Evolutionary conservation across 805 yeast genomes (phyloP).

Genomic region (Ogataea populi-albae): DNA sequence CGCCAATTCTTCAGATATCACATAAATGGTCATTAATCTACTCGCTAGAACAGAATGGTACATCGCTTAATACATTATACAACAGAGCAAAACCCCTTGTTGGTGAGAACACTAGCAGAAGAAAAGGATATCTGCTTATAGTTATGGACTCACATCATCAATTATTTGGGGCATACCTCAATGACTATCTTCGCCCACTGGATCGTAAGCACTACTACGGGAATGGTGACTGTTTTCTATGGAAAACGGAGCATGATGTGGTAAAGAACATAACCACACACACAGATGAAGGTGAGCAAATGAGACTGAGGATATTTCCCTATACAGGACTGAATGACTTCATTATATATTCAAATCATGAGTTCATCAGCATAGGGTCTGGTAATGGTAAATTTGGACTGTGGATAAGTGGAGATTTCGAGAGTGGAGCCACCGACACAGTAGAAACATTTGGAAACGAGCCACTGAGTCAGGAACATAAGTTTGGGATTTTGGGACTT

Average conservation of each 20-base stretch:
- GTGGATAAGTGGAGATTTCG: slow-evolving; percentile 75
- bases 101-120: slow-evolving; percentile 32
- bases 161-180: slow-evolving; percentile 75
- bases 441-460: slow-evolving; percentile 92
- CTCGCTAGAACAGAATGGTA: slow-evolving; percentile 90
- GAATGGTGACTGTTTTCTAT: slow-evolving; percentile 91
- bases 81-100: slow-evolving; percentile 45
- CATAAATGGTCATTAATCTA: slow-evolving; percentile 77
- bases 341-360: slow-evolving; percentile 74
- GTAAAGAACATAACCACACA: slow-evolving; percentile 27
- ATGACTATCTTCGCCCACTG: slow-evolving; percentile 68
- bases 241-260: slow-evolving; percentile 62
- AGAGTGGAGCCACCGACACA: slow-evolving; percentile 72
- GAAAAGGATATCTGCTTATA: slow-evolving; percentile 68
- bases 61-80: slow-evolving; percentile 79
- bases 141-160: slow-evolving; percentile 63
- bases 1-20: slow-evolving; percentile 73
- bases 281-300: slow-evolving; percentile 22
- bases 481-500: slow-evolving; percentile 70
- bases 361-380: slow-evolving; percentile 81
- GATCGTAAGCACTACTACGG: slow-evolving; percentile 80
- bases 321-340: slow-evolving; percentile 88
- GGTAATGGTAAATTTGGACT: slow-evolving; percentile 92
- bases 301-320: slow-evolving; percentile 75
- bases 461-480: slow-evolving; percentile 48